Percentiles rank a stretch among this genome's conserved stretches.
phyloP scores from a whole-genome alignment of 306 rosid genomes.

The Rosa rugosa region DNA sequence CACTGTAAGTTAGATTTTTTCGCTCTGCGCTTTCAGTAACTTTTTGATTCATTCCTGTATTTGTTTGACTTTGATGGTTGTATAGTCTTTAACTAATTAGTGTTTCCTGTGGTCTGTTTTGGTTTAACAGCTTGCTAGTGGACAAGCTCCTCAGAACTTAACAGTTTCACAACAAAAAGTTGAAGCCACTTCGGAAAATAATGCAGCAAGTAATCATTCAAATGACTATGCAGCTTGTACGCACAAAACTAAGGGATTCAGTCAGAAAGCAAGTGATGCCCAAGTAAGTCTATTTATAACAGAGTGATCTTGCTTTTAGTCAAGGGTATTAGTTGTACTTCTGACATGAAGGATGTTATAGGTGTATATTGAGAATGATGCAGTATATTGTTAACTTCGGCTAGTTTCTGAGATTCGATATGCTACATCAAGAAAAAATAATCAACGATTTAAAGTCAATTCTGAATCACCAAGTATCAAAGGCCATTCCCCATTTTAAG shows the following conservation, averaged over 20 bases:
- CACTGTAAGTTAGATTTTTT: slow-evolving; percentile 46
- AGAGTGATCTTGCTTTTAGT: neutral
- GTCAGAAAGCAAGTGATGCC: slow-evolving; percentile 48
- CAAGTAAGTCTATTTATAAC: slow-evolving; percentile 46
- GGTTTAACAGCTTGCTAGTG: slow-evolving; percentile 30
- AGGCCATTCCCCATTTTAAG: neutral
- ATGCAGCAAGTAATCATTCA: slow-evolving; percentile 44
- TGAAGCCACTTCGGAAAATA: slow-evolving; percentile 43
- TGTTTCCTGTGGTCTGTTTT: neutral
- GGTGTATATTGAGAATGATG: neutral
- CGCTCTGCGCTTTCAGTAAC: neutral
- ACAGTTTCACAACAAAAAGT: slow-evolving; percentile 29
- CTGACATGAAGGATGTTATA: neutral
- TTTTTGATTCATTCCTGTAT: neutral
- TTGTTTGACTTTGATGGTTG: neutral
- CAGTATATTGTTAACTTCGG: neutral
- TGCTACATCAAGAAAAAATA: neutral
- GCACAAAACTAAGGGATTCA: slow-evolving; percentile 40
- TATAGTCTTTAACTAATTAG: neutral
- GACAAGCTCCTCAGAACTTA: slow-evolving; percentile 23
- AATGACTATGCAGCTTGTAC: slow-evolving; percentile 44
- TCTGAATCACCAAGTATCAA: neutral
- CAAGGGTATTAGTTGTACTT: neutral
- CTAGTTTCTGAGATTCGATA: neutral
- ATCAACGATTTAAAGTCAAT: neutral